phyloP scores from a whole-genome alignment of 345 rosid genomes.

The Syzygium jambos region DNA sequence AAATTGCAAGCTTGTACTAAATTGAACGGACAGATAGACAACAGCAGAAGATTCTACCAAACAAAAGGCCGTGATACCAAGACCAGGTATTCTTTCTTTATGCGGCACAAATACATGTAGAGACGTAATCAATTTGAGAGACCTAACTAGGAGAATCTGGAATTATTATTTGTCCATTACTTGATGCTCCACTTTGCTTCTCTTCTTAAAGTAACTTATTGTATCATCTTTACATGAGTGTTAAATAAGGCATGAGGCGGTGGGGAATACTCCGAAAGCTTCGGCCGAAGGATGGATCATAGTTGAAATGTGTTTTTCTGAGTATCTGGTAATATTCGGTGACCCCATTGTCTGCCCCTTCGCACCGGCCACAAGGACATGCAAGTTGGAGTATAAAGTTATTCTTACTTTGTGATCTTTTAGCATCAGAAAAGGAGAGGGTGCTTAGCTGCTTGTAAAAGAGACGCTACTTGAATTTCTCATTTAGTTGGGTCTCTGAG shows the following conservation, averaged over 20 bases:
- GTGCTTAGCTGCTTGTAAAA: background rate
- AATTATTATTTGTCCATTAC: background rate
- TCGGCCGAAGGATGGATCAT: background rate
- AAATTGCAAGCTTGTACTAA: constrained; percentile 67
- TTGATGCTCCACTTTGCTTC: background rate
- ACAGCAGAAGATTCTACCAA: background rate
- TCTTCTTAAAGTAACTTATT: background rate
- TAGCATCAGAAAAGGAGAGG: background rate
- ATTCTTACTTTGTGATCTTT: background rate
- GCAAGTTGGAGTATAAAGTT: background rate
- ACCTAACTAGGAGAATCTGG: background rate
- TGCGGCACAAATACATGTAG: background rate
- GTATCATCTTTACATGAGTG: background rate
- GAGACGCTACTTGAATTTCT: background rate
- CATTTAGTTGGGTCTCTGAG: background rate
- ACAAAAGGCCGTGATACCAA: background rate
- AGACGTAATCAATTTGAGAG: background rate
- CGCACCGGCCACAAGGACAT: background rate
- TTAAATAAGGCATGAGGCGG: background rate
- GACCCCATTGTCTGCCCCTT: background rate
- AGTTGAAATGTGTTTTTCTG: background rate
- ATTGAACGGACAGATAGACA: background rate
- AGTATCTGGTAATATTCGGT: background rate
- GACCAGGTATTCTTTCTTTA: background rate
- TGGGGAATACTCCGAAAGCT: background rate